Conservation (phyloP, 225 moss, liverwort and hornwort genomes). For the Physcomitrellopsis africana region DNA sequence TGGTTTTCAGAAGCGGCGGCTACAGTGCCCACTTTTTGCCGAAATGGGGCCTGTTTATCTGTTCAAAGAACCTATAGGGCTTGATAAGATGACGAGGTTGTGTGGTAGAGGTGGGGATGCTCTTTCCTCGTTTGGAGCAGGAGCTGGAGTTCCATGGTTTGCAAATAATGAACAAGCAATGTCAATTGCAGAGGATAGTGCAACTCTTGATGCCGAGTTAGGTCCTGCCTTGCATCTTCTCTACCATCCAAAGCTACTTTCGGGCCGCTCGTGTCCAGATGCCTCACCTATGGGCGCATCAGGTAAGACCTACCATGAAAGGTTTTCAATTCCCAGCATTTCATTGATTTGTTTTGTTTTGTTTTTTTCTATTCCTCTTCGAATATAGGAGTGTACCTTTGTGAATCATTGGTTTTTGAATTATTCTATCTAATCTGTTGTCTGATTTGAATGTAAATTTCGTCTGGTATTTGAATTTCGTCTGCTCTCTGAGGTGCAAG, state of each 20-base stretch:
- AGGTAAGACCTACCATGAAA: conserved; percentile 51
- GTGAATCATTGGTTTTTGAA: neutral
- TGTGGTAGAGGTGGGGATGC: conserved; percentile 89
- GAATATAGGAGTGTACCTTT: neutral
- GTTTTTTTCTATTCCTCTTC: neutral
- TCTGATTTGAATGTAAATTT: neutral
- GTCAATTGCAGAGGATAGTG: conserved; percentile 94
- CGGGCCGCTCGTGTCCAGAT: conserved; percentile 93
- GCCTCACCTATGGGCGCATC: conserved; percentile 88
- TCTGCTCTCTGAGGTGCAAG: conserved; percentile 27
- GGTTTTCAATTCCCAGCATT: conserved; percentile 9
- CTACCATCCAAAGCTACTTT: conserved; percentile 96
- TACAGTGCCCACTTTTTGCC: conserved; percentile 96
- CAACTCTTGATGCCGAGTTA: conserved; percentile 83
- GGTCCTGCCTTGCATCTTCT: conserved; percentile 91
- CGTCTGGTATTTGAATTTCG: conserved; percentile 14
- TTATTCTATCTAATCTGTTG: neutral
- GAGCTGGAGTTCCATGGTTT: conserved; percentile 98
- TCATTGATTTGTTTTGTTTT: neutral
- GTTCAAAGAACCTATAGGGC: conserved; percentile 95
- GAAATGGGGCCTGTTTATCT: conserved; percentile 99
- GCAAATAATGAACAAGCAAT: conserved; percentile 97
- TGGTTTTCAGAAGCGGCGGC: conserved; percentile 87
- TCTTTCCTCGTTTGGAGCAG: conserved; percentile 87
- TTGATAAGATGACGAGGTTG: conserved; percentile 82